Evolutionary conservation across 805 yeast genomes (phyloP).

Genomic region (Starmerella floricola): DNA sequence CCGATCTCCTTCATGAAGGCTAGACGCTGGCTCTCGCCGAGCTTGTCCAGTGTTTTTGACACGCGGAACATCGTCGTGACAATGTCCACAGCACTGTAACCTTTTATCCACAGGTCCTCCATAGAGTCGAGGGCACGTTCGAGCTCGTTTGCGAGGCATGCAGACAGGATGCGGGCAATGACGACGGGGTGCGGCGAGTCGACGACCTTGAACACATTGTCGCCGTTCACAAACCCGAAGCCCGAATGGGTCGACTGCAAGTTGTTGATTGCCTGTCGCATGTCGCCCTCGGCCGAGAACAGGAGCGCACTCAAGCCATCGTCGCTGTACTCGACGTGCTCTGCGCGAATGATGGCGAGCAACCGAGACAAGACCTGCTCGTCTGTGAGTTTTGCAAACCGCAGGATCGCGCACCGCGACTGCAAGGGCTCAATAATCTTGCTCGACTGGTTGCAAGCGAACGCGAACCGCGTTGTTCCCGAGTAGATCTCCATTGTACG

Average conservation of each 20-base stretch:
- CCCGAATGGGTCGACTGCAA: slow-evolving; percentile 91
- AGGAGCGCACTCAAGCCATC: slow-evolving; percentile 88
- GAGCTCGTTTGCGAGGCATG: slow-evolving; percentile 34
- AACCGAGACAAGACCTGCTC: slow-evolving; percentile 72
- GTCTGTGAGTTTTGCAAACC: slow-evolving; percentile 71
- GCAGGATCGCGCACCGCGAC: slow-evolving; percentile 86
- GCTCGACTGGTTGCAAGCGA: slow-evolving; percentile 89
- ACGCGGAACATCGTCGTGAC: slow-evolving; percentile 85
- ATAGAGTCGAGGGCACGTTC: slow-evolving; percentile 57
- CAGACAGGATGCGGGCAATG: slow-evolving; percentile 53
- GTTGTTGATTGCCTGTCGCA: slow-evolving; percentile 96
- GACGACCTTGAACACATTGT: slow-evolving; percentile 87
- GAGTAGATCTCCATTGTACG: slow-evolving; percentile 93
- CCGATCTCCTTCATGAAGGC: slow-evolving; percentile 81
- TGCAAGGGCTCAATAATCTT: slow-evolving; percentile 95
- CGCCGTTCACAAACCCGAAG: slow-evolving; percentile 78
- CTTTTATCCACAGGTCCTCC: slow-evolving; percentile 69
- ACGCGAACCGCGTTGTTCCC: slow-evolving; percentile 94
- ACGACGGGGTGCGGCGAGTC: slow-evolving; percentile 93
- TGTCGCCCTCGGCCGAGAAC: slow-evolving; percentile 95
- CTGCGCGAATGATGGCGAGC: slow-evolving; percentile 54
- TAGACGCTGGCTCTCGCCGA: slow-evolving; percentile 56
- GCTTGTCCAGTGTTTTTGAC: slow-evolving; percentile 56
- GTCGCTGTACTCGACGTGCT: slow-evolving; percentile 64
- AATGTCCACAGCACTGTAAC: slow-evolving; percentile 87